phyloP scores from a whole-genome alignment of 1,139 yeast genomes.

The Geotrichum candidum region DNA sequence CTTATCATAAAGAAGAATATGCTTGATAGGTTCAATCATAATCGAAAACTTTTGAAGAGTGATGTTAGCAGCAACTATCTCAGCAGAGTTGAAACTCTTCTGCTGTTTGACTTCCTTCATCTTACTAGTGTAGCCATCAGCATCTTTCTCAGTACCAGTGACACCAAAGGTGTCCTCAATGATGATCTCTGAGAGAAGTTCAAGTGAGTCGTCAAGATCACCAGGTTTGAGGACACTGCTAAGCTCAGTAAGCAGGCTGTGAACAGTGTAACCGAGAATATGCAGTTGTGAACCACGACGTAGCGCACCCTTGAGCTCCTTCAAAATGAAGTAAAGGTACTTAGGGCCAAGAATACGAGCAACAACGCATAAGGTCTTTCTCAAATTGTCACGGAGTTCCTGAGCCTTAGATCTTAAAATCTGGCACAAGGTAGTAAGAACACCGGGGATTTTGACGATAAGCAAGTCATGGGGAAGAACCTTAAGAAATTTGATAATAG shows the following conservation, averaged over 20 bases:
- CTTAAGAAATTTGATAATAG: slow-evolving; percentile 62
- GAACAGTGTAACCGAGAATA: slow-evolving; percentile 83
- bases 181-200: slow-evolving; percentile 57
- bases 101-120: slow-evolving; percentile 89
- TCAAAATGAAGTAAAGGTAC: slow-evolving; percentile 66
- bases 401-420: slow-evolving; percentile 81
- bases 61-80: slow-evolving; percentile 62
- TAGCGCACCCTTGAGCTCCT: slow-evolving; percentile 72
- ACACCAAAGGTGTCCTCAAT: slow-evolving; percentile 94
- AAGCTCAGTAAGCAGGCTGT: slow-evolving; percentile 58
- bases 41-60: slow-evolving; percentile 53
- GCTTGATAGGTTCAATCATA: slow-evolving; percentile 64
- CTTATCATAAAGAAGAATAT: slow-evolving; percentile 55
- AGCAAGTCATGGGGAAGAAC: slow-evolving; percentile 56
- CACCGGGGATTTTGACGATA: slow-evolving; percentile 65
- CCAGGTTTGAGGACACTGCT: slow-evolving; percentile 50
- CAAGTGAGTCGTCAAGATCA: slow-evolving; percentile 66
- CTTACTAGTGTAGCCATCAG: slow-evolving; percentile 79
- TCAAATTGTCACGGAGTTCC: slow-evolving; percentile 79
- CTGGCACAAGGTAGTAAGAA: slow-evolving; percentile 79
- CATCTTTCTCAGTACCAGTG: slow-evolving; percentile 91
- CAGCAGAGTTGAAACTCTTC: slow-evolving; percentile 84
- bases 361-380: slow-evolving; percentile 69
- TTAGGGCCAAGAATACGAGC: slow-evolving; percentile 61
- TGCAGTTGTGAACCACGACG: slow-evolving; percentile 91